Evolutionary conservation across 2,329 filamentous ascomycete genomes (phyloP).

Genomic region (Cordyceps farinosa): DNA sequence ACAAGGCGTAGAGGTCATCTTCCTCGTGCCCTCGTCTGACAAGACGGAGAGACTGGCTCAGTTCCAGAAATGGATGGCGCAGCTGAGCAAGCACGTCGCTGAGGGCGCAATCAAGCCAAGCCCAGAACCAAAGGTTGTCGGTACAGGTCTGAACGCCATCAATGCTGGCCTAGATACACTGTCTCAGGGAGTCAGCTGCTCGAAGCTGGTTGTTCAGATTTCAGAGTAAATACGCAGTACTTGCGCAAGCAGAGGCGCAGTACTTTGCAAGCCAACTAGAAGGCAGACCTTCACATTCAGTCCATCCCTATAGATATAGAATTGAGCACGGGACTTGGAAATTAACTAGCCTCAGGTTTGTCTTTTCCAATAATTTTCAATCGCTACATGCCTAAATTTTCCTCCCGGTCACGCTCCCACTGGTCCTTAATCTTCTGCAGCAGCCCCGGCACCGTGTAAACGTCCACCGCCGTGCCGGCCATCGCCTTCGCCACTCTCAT

Average conservation of each 20-base stretch:
- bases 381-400: neutral
- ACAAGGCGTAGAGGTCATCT: slow-evolving; percentile 35
- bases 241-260: neutral
- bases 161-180: slow-evolving; percentile 37
- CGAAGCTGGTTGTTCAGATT: slow-evolving; percentile 41
- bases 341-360: neutral
- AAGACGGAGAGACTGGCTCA: slow-evolving; percentile 34
- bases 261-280: no score
- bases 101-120: slow-evolving; percentile 35
- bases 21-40: slow-evolving; percentile 34
- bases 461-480: slow-evolving; percentile 25
- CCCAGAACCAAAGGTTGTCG: slow-evolving; percentile 35
- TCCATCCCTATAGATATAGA: neutral
- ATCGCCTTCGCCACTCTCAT: slow-evolving; percentile 25
- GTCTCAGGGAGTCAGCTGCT: slow-evolving; percentile 38
- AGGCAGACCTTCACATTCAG: no score
- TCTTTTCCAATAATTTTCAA: neutral
- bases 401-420: slow-evolving; percentile 24
- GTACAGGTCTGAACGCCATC: slow-evolving; percentile 34
- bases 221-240: slow-evolving; percentile 24
- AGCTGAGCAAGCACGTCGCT: slow-evolving; percentile 31
- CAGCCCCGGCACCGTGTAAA: slow-evolving; percentile 22
- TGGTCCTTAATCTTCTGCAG: slow-evolving; percentile 23
- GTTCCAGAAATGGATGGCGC: slow-evolving; percentile 39
- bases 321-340: neutral